Evolutionary conservation across 202 grass and related monocot species (phyloP).

Genomic region (Zizania palustris): DNA sequence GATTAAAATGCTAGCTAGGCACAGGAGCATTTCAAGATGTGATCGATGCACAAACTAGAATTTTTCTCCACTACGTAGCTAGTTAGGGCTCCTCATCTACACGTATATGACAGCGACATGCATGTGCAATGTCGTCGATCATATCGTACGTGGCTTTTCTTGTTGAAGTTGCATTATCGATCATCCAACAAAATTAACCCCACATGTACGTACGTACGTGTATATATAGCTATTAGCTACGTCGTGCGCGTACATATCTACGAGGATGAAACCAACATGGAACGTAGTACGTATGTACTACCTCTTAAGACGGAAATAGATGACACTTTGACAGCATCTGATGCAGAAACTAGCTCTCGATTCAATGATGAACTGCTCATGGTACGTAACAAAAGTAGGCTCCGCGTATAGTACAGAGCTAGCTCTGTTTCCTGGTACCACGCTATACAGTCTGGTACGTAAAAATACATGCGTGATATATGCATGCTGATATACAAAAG

Average conservation of each 20-base stretch:
- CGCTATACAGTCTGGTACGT: too few relatives aligned
- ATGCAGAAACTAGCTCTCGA: not conserved
- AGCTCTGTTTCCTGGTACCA: too few relatives aligned
- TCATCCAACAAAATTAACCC: not conserved
- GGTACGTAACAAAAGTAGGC: not conserved
- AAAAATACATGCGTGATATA: too few relatives aligned
- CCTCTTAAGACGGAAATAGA: too few relatives aligned
- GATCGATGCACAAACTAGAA: constrained; percentile 28
- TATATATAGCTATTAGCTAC: too few relatives aligned
- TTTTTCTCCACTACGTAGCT: constrained; percentile 18
- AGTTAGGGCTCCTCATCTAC: not conserved
- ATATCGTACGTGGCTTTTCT: constrained; percentile 11
- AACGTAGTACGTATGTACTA: not conserved
- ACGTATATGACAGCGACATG: constrained; percentile 12
- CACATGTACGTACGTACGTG: not conserved
- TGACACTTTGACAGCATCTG: too few relatives aligned
- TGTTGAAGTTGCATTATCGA: not conserved
- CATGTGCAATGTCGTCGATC: not conserved
- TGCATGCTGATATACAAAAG: too few relatives aligned
- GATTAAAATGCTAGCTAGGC: not conserved
- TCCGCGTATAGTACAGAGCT: not conserved
- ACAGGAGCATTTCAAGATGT: constrained; percentile 38
- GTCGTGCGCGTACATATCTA: too few relatives aligned
- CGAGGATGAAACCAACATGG: not conserved
- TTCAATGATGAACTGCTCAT: not conserved